phyloP scores from a whole-genome alignment of 352 stramenopile genomes.

The Plasmopara viticola region DNA sequence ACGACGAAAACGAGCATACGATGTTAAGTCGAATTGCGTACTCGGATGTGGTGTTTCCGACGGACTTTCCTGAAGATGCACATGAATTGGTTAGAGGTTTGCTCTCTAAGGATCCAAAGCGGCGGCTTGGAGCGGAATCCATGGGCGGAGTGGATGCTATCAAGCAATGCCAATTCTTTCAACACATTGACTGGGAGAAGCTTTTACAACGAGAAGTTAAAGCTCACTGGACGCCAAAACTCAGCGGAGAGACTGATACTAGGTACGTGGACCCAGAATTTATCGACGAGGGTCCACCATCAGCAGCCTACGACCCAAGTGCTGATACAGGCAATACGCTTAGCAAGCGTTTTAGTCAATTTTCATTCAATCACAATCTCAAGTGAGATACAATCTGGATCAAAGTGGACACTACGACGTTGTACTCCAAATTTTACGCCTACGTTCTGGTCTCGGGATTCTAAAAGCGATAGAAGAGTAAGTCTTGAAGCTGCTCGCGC shows the following conservation, averaged over 20 bases:
- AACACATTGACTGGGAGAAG: conserved; percentile 67
- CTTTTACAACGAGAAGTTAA: conserved; percentile 64
- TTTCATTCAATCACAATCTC: conserved; percentile 86
- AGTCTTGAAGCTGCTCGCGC: conserved; percentile 36
- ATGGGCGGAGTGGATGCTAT: conserved; percentile 66
- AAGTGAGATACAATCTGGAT: conserved; percentile 14
- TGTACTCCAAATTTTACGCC: not conserved
- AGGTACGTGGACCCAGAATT: conserved; percentile 87
- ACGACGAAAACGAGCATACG: conserved; percentile 85
- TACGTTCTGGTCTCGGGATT: not conserved
- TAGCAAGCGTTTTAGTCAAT: conserved; percentile 86
- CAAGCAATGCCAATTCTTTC: conserved; percentile 70
- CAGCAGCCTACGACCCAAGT: conserved; percentile 72
- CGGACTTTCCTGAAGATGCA: conserved; percentile 68
- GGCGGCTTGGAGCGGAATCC: conserved; percentile 56
- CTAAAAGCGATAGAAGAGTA: not conserved
- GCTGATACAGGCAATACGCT: conserved; percentile 48
- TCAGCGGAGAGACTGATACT: conserved; percentile 81
- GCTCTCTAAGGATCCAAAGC: conserved; percentile 64
- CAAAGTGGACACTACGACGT: not conserved
- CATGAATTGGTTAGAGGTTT: conserved; percentile 70
- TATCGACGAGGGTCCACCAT: conserved; percentile 78
- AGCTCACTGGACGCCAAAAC: conserved; percentile 77
- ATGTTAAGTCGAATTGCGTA: conserved; percentile 84
- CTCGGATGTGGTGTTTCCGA: conserved; percentile 65